Percentiles rank a stretch among this genome's conserved stretches.
Evolutionary conservation across 768 basidiomycete genomes (phyloP).

Genomic region (Gelatoporia subvermispora): DNA sequence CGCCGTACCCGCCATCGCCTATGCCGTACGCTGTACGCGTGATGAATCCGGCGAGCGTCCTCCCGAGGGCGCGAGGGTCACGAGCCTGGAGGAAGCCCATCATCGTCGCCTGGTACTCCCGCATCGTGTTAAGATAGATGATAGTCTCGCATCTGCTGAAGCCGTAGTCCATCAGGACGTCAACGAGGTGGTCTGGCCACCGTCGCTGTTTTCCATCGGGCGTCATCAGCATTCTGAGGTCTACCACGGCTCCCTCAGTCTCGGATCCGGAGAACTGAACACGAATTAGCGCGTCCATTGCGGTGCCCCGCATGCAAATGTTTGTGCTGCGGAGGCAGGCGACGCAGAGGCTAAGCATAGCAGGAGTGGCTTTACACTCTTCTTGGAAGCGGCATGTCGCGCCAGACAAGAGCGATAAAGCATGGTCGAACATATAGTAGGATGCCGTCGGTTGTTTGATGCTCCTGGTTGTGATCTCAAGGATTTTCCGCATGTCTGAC

Average conservation of each 20-base stretch:
- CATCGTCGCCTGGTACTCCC: slow-evolving; percentile 48
- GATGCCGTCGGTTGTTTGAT: slow-evolving; percentile 38
- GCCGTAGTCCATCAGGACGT: slow-evolving; percentile 47
- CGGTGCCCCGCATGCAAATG: slow-evolving; percentile 44
- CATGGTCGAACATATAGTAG: slow-evolving; percentile 37
- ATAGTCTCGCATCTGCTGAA: slow-evolving; percentile 41
- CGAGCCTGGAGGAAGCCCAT: slow-evolving; percentile 38
- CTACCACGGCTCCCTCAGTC: slow-evolving; percentile 36
- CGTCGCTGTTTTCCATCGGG: slow-evolving; percentile 32
- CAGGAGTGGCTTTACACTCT: slow-evolving; percentile 38
- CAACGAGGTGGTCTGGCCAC: slow-evolving; percentile 40
- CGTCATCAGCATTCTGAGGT: slow-evolving; percentile 41
- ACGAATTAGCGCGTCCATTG: slow-evolving; percentile 48
- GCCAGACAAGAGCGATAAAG: slow-evolving; percentile 40
- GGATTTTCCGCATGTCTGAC: slow-evolving; percentile 31
- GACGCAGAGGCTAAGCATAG: slow-evolving; percentile 43
- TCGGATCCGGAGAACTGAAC: slow-evolving; percentile 40
- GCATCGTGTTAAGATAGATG: slow-evolving; percentile 33
- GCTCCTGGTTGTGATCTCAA: slow-evolving; percentile 37
- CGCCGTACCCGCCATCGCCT: slow-evolving; percentile 39
- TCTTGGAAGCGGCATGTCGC: slow-evolving; percentile 40
- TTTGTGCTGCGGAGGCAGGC: slow-evolving; percentile 51
- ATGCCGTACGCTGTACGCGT: slow-evolving; percentile 54
- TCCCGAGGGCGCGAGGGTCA: slow-evolving; percentile 46
- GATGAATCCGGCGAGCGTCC: slow-evolving; percentile 43